Evolutionary conservation across 352 stramenopile genomes (phyloP), one percentile per base, ranked within the genome.

Genomic region (Globisporangium takayamanum): DNA sequence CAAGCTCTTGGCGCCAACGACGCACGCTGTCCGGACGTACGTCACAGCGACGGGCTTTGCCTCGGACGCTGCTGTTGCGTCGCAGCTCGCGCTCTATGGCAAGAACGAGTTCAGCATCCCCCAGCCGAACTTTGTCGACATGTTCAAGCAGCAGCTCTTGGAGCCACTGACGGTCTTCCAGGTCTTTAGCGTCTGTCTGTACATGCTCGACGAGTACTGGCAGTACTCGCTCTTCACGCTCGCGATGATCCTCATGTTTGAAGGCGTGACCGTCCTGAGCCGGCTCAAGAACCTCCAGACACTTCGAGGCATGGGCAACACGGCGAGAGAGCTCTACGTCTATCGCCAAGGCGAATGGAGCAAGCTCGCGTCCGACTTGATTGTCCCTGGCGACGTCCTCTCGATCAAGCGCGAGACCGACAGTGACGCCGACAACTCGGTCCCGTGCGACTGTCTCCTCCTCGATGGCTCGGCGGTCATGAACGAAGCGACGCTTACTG

Each of bases 151-250:
- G 74, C 97, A 99, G 75, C 66, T 98, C 20, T 72, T 99, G 12
- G 96, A 98, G 64, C 97, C 97, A 18, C 94, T 99, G 46, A 99
- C 98, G 57, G 82, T 99, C 1, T 99, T 99, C 72, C 97, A 99
- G 84, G 80, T 99, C 53, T 97, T 99, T 52, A 99, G 96, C 67
- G 95, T 99, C 18, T 80, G 95, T 26, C 74, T 99, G 25, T 99
- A 98, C 89, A 98, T 93, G 76, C 78, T 99, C 15, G 97, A 99
- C 75, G 97, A 99, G 72, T 99, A 99, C 80, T 99, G 97, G 96
- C 96, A 99, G 74, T 99, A 99, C 78, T 97, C 94, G 33, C 75
- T 99, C n/a, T 99, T 99, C 64, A 99, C 97, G 48, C 78, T 99
- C 12, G 78, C 85, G 45, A 98, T 98, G 80, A 93, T 99, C 52